Conservation (phyloP, 345 rosid genomes). For the Adansonia digitata region DNA sequence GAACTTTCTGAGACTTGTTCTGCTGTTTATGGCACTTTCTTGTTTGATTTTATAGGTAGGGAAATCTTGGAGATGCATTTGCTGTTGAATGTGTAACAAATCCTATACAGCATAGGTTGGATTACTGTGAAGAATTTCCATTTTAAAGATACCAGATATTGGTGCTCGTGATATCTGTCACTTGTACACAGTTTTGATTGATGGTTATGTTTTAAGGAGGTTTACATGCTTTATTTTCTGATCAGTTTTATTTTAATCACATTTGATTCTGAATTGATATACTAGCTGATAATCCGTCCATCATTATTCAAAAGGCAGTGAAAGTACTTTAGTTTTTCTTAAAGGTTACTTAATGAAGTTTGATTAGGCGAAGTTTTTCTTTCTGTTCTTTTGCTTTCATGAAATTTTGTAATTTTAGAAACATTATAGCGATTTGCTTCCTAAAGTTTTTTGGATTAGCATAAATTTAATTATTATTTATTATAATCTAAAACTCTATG, state of each 20-base stretch:
- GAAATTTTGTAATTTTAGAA: background rate
- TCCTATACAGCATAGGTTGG: conserved; percentile 65
- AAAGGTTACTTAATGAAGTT: background rate
- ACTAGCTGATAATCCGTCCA: too few species aligned
- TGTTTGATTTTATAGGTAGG: conserved; percentile 63
- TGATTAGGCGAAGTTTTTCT: too few species aligned
- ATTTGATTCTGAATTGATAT: background rate
- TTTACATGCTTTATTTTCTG: conserved; percentile 1
- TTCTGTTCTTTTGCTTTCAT: background rate
- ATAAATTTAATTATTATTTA: background rate
- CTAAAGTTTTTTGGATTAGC: background rate
- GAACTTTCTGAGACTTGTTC: too few species aligned
- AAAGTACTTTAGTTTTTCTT: background rate
- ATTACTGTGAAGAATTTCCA: conserved; percentile 44
- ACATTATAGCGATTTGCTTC: background rate
- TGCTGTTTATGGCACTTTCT: conserved; percentile 22
- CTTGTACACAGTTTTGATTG: background rate
- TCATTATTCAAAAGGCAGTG: too few species aligned
- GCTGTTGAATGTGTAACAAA: conserved; percentile 62
- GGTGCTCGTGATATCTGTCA: background rate
- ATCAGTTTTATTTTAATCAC: background rate
- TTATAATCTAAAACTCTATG: background rate
- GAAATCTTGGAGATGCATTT: conserved; percentile 55
- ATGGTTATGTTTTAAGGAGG: background rate
- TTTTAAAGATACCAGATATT: conserved; percentile 56